Evolutionary conservation across 1,139 yeast species (phyloP), one percentile per base, ranked within the genome.

Genomic region (Yamadazyma conglobata): DNA sequence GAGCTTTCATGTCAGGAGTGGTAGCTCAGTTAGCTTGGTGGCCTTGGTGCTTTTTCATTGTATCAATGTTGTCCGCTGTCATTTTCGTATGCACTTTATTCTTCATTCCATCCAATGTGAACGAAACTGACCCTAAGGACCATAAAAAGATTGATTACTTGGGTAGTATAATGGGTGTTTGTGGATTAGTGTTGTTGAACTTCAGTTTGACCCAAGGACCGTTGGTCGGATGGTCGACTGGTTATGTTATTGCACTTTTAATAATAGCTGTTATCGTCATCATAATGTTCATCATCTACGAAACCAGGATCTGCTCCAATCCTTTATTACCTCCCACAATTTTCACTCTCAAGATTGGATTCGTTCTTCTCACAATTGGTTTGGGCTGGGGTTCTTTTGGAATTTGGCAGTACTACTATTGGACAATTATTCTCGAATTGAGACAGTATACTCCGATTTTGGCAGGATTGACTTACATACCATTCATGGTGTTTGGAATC

Each of bases 351-450:
- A 54, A 55, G 31, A 62, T 64, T 14, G 71, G 69, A 0, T 43
- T 65, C 25, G 62, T 64, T 1, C 44, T 65, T 4, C 34, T 52
- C 3, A 54, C 64, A 33, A 52, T 65, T 25, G 43, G 58, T 10
- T 54, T 73, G 20, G 80, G 80, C 1, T 75, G 81, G 81, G 77
- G 77, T 0, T 69, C 77, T 7, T 75, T 73, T 48, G 79, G 79
- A 4, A 58, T 73, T 6, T 73, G 77, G 73, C 67, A 48, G 37
- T 65, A 56, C 38, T 65, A 64, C 40, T 65, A 61, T 43, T 64
- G 67, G 66, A 52, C 47, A 23, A 59, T 71, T 18, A 46, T 67
- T 19, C 42, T 73, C 21, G 70, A 72, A 37, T 47, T 73, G 19
- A 60, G 77, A 31, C 44, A 59, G 6, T 70, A 70, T 39, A 50